Evolutionary conservation across 2,329 filamentous ascomycete genomes (phyloP).

Genomic region (Capronia coronata): DNA sequence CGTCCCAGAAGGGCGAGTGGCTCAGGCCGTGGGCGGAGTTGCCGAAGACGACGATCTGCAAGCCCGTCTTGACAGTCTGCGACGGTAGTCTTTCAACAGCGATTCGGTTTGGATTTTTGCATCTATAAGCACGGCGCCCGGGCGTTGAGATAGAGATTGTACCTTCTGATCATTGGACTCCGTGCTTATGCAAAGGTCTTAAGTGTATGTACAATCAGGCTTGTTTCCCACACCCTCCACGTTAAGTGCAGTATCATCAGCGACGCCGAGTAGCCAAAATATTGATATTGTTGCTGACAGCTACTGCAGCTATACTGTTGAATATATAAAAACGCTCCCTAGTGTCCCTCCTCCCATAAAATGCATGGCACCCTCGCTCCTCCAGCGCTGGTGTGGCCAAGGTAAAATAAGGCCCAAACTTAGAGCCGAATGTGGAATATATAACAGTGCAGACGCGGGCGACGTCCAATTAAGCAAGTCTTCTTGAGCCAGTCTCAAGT

Average conservation of each 20-base stretch:
- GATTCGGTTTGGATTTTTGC: background rate
- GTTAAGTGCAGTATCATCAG: no score
- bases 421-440: background rate
- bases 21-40: slow-evolving; percentile 71
- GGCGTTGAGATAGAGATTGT: slow-evolving; percentile 5
- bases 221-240: no score
- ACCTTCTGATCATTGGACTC: no score
- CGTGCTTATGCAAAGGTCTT: no score
- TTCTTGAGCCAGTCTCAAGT: no score
- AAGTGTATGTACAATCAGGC: no score
- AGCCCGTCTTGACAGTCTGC: slow-evolving; percentile 81
- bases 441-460: background rate
- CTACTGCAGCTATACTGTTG: background rate
- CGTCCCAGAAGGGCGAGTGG: slow-evolving; percentile 69
- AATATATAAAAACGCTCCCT: background rate
- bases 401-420: background rate
- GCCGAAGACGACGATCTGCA: slow-evolving; percentile 82
- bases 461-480: background rate
- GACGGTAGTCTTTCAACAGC: slow-evolving; percentile 39
- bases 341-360: background rate
- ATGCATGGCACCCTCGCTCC: background rate
- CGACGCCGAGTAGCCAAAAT: background rate
- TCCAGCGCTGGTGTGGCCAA: background rate
- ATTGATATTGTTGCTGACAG: background rate
- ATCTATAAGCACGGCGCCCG: slow-evolving; percentile 12